A percentile compares a stretch with the other conserved stretches of the same genome.
phyloP scores from a whole-genome alignment of 2,329 filamentous ascomycete genomes.

The Gremmenia infestans region DNA sequence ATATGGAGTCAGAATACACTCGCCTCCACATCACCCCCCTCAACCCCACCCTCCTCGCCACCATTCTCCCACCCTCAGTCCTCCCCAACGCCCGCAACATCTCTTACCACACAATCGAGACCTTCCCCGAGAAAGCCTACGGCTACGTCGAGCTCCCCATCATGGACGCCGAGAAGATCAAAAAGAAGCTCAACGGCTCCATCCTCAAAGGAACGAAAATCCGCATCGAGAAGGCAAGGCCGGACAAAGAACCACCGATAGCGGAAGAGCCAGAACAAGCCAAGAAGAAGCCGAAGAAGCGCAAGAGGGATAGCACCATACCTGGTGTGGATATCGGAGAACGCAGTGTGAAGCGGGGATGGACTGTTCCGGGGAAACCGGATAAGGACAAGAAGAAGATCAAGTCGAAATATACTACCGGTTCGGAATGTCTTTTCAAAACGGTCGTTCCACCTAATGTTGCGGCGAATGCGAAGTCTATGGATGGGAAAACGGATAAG shows the following conservation, averaged over 20 bases:
- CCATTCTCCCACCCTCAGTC: conserved; percentile 65
- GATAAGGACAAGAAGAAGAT: conserved; percentile 52
- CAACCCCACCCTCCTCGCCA: conserved; percentile 65
- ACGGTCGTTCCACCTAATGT: conserved; percentile 64
- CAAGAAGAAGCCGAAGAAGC: conserved; percentile 44
- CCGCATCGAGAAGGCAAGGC: conserved; percentile 73
- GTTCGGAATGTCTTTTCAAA: conserved; percentile 79
- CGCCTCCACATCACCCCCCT: conserved; percentile 88
- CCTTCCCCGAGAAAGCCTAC: conserved; percentile 86
- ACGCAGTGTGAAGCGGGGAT: conserved; percentile 35
- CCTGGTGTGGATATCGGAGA: conserved; percentile 67
- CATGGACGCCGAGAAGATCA: conserved; percentile 82
- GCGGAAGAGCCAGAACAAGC: conserved; percentile 35
- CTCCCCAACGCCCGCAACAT: conserved; percentile 67
- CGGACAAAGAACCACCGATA: conserved; percentile 44
- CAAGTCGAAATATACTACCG: conserved; percentile 75
- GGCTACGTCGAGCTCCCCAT: conserved; percentile 81
- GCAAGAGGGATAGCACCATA: conserved; percentile 45
- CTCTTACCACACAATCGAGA: conserved; percentile 81
- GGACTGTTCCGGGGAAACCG: conserved; percentile 47
- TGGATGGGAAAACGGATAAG: conserved; percentile 41
- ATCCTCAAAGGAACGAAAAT: conserved; percentile 83
- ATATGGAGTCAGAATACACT: conserved; percentile 29
- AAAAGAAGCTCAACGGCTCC: conserved; percentile 83
- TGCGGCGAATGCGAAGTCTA: conserved; percentile 33